A percentile compares a stretch with the other conserved stretches of the same genome.
phyloP scores from a whole-genome alignment of 495 filamentous ascomycete species.

The Terfezia boudieri region DNA sequence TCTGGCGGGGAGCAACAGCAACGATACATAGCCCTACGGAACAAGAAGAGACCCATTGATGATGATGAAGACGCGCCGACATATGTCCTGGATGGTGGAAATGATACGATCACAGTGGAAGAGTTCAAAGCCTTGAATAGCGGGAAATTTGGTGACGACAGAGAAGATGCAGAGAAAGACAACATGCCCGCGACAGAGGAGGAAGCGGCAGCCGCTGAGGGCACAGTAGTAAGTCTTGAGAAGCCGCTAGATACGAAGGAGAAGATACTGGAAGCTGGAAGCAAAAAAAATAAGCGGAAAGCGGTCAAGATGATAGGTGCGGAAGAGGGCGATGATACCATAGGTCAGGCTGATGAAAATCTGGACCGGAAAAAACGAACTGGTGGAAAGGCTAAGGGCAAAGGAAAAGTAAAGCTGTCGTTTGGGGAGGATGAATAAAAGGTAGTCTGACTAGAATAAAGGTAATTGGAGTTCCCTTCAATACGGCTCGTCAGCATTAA shows the following conservation, averaged over 20 bases:
- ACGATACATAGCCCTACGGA: conserved; percentile 22
- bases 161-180: background rate
- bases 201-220: background rate
- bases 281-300: conserved; percentile 12
- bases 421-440: conserved; percentile 12
- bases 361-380: background rate
- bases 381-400: conserved; percentile 7
- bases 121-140: conserved; percentile 23
- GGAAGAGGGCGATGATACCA: conserved; percentile 8
- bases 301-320: conserved; percentile 10
- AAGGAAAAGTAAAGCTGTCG: conserved; percentile 13
- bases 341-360: background rate
- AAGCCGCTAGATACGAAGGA: background rate
- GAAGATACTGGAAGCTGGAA: conserved; percentile 4
- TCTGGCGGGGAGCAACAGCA: conserved; percentile 21
- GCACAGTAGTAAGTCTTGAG: conserved; percentile 7
- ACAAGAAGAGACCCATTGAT: conserved; percentile 17
- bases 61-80: conserved; percentile 26
- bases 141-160: conserved; percentile 5
- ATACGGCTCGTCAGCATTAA: too few species aligned
- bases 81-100: conserved; percentile 27
- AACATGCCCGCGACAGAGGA: background rate
- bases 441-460: background rate
- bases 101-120: conserved; percentile 22
- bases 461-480: background rate